Percentiles rank a stretch among this genome's conserved stretches.
These are phyloP conservation scores for Plasmodium adleri DNA, from an alignment of 169 alveolate genomes.

Conservation along the genomic window DNA sequence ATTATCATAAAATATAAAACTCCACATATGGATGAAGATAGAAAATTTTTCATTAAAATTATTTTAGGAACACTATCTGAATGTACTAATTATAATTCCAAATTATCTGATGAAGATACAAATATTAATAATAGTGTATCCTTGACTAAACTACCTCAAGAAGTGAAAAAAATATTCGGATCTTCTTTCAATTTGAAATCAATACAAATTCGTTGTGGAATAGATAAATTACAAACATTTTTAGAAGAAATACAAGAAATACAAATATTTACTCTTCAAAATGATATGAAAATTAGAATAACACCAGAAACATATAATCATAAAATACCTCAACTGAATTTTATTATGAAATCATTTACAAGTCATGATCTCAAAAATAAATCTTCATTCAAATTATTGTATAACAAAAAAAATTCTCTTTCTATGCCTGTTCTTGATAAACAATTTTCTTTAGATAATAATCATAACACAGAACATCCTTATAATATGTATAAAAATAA, in stretches of 20 bases:
- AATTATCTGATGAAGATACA: slow-evolving; percentile 52
- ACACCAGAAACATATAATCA: slow-evolving; percentile 49
- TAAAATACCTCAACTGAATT: slow-evolving; percentile 42
- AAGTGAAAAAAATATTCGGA: slow-evolving; percentile 60
- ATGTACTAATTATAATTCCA: slow-evolving; percentile 47
- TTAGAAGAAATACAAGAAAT: slow-evolving; percentile 65
- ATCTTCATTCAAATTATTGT: slow-evolving; percentile 11
- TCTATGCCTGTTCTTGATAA: slow-evolving; percentile 9
- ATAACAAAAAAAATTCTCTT: slow-evolving; percentile 13
- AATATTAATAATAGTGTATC: slow-evolving; percentile 38
- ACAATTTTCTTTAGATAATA: slow-evolving; percentile 3
- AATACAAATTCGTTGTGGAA: slow-evolving; percentile 56
- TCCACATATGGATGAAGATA: slow-evolving; percentile 41
- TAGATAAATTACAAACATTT: slow-evolving; percentile 46
- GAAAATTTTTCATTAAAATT: slow-evolving; percentile 26
- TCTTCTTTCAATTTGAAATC: slow-evolving; percentile 42
- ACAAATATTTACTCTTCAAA: slow-evolving; percentile 9
- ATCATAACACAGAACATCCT: neutral
- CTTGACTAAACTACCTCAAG: slow-evolving; percentile 51
- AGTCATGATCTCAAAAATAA: slow-evolving; percentile 18
- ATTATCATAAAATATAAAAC: slow-evolving; percentile 54
- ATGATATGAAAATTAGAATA: slow-evolving; percentile 57
- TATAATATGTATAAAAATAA: neutral
- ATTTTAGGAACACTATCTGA: slow-evolving; percentile 52
- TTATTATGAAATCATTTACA: slow-evolving; percentile 11